Evolutionary conservation across 2,329 filamentous ascomycete genomes (phyloP), one percentile per base, ranked within the genome.

Genomic region (Penicillium sp.): DNA sequence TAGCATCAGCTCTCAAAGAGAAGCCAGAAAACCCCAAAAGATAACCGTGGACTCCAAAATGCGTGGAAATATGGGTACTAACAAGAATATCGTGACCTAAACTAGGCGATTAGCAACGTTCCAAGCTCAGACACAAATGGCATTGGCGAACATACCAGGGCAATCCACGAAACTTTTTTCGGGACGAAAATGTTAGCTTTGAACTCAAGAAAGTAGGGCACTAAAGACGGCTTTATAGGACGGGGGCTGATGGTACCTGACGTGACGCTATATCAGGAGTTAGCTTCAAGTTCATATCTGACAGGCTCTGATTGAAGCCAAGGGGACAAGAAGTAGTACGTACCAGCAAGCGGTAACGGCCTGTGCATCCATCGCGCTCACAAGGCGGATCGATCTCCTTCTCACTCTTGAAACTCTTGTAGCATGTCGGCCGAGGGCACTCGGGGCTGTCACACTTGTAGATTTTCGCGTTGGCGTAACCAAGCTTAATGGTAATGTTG

Each of bases 401-500:
- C 74, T 97, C 92, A 73, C 90, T 95, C 83, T 95, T 95, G 80
- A 88, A 99, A 75, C 89, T 95, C 73, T 88, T 83, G 78, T 91
- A 99, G 81, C 92, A 97, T 62, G 88, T 91, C 57, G 93, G 93
- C 64, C 93, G 82, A 52, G 93, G 93, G 78, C 93, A 99, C 60
- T 88, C 86, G 46, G 78, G 72, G 75, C 89, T 96, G 75, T 96
- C 89, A 75, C 93, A 99, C 80, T 96, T 89, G 85, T 97, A 99
- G 73, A 99, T 91, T 77, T 99, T 97, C 65, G 93, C 93, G 74
- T 99, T 99, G 72, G 93, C 93, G 73, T 99, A 99, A 71, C 93
- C 93, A 65, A 99, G 83, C 84, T 99, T 99, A 80, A 99, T 99
- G 66, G 93, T 99, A 68, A 99, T 99, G 75, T 99, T 99, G 68